Percentiles rank a stretch among this genome's conserved stretches.
Conservation (phyloP, 768 basidiomycete species). For the Pholiota molesta region DNA sequence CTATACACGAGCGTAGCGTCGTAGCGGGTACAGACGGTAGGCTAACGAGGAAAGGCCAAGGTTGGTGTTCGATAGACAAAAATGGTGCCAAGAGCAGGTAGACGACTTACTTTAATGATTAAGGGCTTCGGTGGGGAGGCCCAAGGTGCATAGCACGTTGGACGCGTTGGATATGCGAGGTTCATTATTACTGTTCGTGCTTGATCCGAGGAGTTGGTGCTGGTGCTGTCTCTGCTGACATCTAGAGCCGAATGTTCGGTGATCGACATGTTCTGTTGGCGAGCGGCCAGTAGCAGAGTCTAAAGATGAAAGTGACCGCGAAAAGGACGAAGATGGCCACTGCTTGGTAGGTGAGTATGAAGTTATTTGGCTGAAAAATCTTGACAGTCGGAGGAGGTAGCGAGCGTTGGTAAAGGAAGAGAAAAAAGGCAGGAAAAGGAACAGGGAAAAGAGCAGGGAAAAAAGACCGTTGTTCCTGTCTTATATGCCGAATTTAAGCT, state of each 20-base stretch:
- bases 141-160: slow-evolving; percentile 1
- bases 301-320: not conserved
- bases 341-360: not conserved
- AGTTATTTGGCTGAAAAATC: not conserved
- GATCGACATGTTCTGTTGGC: not conserved
- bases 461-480: no score
- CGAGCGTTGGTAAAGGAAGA: not conserved
- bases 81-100: not conserved
- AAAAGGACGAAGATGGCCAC: not conserved
- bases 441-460: not conserved
- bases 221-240: not conserved
- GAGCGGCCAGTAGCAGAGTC: not conserved
- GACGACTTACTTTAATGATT: not conserved
- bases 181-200: not conserved
- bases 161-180: slow-evolving; percentile 4
- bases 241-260: not conserved
- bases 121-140: not conserved
- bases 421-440: not conserved
- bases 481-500: no score
- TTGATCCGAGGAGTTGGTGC: not conserved
- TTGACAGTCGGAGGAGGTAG: not conserved
- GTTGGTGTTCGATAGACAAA: not conserved
- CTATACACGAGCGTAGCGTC: slow-evolving; percentile 3
- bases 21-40: slow-evolving; percentile 5
- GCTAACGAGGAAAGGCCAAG: not conserved